phyloP scores from a whole-genome alignment of 768 basidiomycete genomes.

The Tephrocybe sp. region DNA sequence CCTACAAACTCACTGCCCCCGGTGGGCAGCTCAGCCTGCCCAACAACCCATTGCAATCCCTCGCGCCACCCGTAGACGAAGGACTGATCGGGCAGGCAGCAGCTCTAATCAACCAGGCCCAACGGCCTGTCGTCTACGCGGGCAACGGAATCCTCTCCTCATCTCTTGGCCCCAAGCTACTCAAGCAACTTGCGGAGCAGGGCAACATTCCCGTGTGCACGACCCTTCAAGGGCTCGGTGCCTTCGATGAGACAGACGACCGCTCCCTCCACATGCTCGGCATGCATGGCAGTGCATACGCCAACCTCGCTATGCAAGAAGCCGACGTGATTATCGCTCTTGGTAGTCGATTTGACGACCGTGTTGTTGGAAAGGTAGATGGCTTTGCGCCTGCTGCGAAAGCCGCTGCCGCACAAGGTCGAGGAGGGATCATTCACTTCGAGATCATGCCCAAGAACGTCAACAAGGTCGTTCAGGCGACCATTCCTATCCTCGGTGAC shows the following conservation, averaged over 20 bases:
- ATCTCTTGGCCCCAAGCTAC: constrained; percentile 77
- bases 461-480: constrained; percentile 97
- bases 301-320: constrained; percentile 96
- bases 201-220: constrained; percentile 98
- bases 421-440: constrained; percentile 98
- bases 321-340: constrained; percentile 98
- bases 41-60: constrained; percentile 63
- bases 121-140: constrained; percentile 90
- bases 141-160: constrained; percentile 89
- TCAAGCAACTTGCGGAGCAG: constrained; percentile 72
- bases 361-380: constrained; percentile 90
- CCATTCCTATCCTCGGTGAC: constrained; percentile 92
- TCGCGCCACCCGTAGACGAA: constrained; percentile 59
- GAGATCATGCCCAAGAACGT: constrained; percentile 99
- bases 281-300: constrained; percentile 98
- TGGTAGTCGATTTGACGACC: constrained; percentile 96
- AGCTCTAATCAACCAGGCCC: constrained; percentile 86
- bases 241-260: constrained; percentile 88
- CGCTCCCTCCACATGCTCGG: constrained; percentile 95
- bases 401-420: constrained; percentile 80
- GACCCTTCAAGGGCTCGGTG: constrained; percentile 93
- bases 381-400: constrained; percentile 89
- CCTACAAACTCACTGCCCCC: constrained; percentile 84
- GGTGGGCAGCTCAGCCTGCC: constrained; percentile 75
- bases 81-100: constrained; percentile 81